Percentiles rank a stretch among this genome's conserved stretches.
These are phyloP conservation scores for Platanthera zijinensis DNA, from an alignment of 106 monocot genomes.

Conservation along the genomic window DNA sequence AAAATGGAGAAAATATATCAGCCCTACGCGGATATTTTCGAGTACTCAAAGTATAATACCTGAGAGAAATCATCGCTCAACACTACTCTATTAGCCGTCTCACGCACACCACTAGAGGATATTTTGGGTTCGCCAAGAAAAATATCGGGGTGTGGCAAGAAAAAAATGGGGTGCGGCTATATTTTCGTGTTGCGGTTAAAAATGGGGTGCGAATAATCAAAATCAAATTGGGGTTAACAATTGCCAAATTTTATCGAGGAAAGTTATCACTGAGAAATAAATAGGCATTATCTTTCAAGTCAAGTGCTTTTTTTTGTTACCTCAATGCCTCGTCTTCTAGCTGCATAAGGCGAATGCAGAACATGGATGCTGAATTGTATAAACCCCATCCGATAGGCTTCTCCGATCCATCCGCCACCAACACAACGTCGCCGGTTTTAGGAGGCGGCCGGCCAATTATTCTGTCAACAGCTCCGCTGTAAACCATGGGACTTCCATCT, in stretches of 20 bases:
- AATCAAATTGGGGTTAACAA: background rate
- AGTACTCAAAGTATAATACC: no score
- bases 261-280: background rate
- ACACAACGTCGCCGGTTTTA: constrained; percentile 76
- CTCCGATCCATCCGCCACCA: constrained; percentile 86
- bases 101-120: no score
- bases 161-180: no score
- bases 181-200: no score
- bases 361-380: constrained; percentile 98
- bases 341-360: constrained; percentile 89
- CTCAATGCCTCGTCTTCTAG: constrained; percentile 80
- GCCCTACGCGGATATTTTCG: no score
- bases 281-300: background rate
- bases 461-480: constrained; percentile 91
- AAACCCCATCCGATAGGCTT: constrained; percentile 97
- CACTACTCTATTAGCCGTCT: no score
- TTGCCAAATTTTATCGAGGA: background rate
- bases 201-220: background rate
- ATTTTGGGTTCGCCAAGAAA: no score
- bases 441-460: constrained; percentile 85
- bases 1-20: no score
- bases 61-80: no score
- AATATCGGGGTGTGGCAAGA: no score
- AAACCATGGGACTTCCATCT: constrained; percentile 98
- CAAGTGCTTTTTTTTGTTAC: constrained; percentile 14